Base-by-base conservation (phyloP, 257 asterid species). In the Eustoma russellianum region DNA sequence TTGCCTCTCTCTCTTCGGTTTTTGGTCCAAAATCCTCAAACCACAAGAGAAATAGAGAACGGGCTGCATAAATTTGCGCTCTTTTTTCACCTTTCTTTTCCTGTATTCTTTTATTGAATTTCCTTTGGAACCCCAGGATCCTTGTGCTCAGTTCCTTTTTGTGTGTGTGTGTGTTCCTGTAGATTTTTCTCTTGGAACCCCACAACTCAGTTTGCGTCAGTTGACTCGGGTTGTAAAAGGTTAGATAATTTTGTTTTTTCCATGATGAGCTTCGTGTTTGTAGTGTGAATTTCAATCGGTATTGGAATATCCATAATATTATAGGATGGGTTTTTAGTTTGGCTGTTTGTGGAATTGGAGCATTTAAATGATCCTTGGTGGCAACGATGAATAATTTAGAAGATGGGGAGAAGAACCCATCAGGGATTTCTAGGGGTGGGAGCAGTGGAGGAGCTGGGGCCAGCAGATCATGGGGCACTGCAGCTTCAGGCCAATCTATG, bases 401-500 rank as follows among this genome's bases (percentile, higher is more conserved):
- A 45, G 91, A 82, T 58, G 83, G 79, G 71, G 77, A 71, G 57
- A n/a, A n/a, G n/a, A 80, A 77, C 62, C 83, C 79, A 44, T 70
- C 86, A 13, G 44, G 64, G 11, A 34, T 69, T 64, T 66, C 78
- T 49, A 77, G 74, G 70, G 77, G 81, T 38, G 71, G 71, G 13
- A 64, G 64, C 18, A 70, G 73, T 14, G 87, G 82, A 18, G 93
- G 85, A 60, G 82, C 75, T 30, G 93, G 91, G 61, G 80, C 79
- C 54, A 77, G 86, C 53, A 80, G 86, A 77, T 88, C 98, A 50
- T 82, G 92, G 92, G 96, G 96, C 10, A 82, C 94, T 46, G 74
- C 92, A 34, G 72, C 70, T 63, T 87, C 98, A 17, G 96, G 98
- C 55, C 98, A 91, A 68, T 91, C 98, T 3, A 69, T 84, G 62